These are phyloP conservation scores for Salvia sclarea DNA, from an alignment of 305 asterid species.

Conservation along the genomic window DNA sequence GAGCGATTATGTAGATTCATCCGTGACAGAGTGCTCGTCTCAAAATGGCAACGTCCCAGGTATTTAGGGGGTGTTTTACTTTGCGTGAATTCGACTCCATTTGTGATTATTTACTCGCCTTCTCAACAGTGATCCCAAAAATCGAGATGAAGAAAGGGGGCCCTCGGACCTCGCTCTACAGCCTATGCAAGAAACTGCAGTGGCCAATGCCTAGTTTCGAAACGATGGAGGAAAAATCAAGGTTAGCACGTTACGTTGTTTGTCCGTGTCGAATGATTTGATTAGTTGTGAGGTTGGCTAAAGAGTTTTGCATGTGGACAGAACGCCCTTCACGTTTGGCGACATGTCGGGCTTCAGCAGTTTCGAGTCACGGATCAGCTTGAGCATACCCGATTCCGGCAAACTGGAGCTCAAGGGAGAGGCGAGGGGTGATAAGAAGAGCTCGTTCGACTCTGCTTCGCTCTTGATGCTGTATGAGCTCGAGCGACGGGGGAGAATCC, in stretches of 20 bases:
- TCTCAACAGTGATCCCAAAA: constrained; percentile 60
- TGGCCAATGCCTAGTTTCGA: constrained; percentile 86
- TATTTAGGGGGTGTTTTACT: constrained; percentile 21
- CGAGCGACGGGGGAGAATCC: constrained; percentile 55
- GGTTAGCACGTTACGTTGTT: constrained; percentile 41
- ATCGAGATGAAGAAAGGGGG: constrained; percentile 85
- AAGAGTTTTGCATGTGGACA: constrained; percentile 31
- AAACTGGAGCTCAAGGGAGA: constrained; percentile 63
- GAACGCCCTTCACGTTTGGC: constrained; percentile 58
- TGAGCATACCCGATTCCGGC: constrained; percentile 66
- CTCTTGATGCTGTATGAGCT: constrained; percentile 67
- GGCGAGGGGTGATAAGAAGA: constrained; percentile 77
- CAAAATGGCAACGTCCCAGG: constrained; percentile 56
- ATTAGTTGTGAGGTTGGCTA: constrained; percentile 8
- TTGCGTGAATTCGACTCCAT: not conserved
- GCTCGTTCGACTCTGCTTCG: constrained; percentile 90
- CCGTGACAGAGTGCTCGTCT: constrained; percentile 25
- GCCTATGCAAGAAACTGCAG: constrained; percentile 69
- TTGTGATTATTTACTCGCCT: constrained; percentile 22
- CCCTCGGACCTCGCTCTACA: constrained; percentile 66
- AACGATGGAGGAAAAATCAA: constrained; percentile 63
- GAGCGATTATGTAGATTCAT: constrained; percentile 23
- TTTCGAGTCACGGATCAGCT: constrained; percentile 64
- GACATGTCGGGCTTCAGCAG: constrained; percentile 55
- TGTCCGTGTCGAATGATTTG: not conserved